Base-by-base conservation (phyloP, 164 flowering plant species). In the Stephania yunnanensis region DNA sequence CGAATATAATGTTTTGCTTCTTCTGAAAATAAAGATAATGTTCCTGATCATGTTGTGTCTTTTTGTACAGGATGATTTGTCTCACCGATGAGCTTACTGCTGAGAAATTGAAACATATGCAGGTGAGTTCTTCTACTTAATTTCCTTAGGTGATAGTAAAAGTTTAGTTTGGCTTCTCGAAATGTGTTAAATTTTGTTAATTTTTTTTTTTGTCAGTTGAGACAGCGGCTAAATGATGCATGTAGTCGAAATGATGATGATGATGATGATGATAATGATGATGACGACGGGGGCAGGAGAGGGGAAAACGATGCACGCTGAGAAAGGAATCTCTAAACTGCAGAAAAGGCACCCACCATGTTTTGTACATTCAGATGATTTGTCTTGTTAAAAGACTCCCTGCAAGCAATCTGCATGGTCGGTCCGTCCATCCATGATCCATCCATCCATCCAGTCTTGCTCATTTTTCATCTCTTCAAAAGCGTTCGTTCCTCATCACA, bases 11-110 rank as follows among this genome's bases (percentile, higher is more conserved):
- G 42, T 4, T 36, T 36, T 10, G 55, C 11, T 15, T 2, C 55
- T 50, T 50, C 15, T 2, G 55, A 50, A 2, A 50, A 50, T 50
- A 50, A 50, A 50, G 55, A 15, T 19, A 61, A 20, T 19, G 22
- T 61, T 61, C 55, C 20, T 19, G 20, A 19, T n/a, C 66, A 68
- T 64, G 44, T 22, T 69, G 17, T 46, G 63, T 52, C 10, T 58
- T 50, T 48, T 31, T 17, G 46, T 84, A 76, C 91, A 95, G 99
- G 89, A 84, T 91, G 94, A 75, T 29, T 71, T 85, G 76, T 80
- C 84, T 95, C 84, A 89, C 90, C 7, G 89, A 89, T 30, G 97
- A 95, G 80, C 86, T 95, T 73, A 87, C 79, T 55, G 81, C 89
- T 19, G 97, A 89, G 76, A 89, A 77, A 79, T 78, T 80, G 73